Conservation (phyloP, 805 yeast genomes). For the Barnettozyma botsteinii region DNA sequence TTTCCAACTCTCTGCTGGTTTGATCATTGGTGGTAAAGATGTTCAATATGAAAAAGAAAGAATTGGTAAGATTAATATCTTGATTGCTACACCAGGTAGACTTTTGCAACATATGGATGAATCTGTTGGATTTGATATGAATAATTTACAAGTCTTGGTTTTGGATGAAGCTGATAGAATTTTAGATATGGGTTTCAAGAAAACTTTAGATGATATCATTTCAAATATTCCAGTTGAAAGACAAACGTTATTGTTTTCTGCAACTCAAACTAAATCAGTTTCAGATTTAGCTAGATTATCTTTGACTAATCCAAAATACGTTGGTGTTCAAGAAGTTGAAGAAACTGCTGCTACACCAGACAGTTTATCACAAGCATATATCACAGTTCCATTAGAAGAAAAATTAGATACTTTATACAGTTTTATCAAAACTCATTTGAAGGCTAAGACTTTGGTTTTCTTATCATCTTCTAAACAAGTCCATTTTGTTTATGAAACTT, state of each 20-base stretch:
- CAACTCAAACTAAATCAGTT: constrained; percentile 87
- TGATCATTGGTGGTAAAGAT: constrained; percentile 59
- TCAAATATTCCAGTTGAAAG: constrained; percentile 79
- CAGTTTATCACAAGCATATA: constrained; percentile 76
- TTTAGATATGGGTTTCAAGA: constrained; percentile 71
- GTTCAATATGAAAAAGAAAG: constrained; percentile 68
- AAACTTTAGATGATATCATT: constrained; percentile 63
- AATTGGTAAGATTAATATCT: constrained; percentile 65
- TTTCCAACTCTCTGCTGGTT: constrained; percentile 54
- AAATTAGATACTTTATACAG: constrained; percentile 79
- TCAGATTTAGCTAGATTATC: constrained; percentile 81
- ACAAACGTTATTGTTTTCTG: constrained; percentile 89
- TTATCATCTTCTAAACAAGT: constrained; percentile 57
- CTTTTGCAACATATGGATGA: constrained; percentile 68
- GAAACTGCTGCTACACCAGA: constrained; percentile 75
- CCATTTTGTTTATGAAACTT: constrained; percentile 33
- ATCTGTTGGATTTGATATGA: constrained; percentile 50
- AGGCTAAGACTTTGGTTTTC: constrained; percentile 81
- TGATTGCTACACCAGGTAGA: constrained; percentile 94
- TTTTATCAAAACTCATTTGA: constrained; percentile 62
- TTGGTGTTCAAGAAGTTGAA: constrained; percentile 68
- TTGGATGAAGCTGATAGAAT: constrained; percentile 93
- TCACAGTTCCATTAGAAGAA: constrained; percentile 65
- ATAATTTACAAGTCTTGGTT: constrained; percentile 68
- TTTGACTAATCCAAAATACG: constrained; percentile 85